Conservation (phyloP, 306 rosid genomes). For the Pterocarpus macrocarpus region DNA sequence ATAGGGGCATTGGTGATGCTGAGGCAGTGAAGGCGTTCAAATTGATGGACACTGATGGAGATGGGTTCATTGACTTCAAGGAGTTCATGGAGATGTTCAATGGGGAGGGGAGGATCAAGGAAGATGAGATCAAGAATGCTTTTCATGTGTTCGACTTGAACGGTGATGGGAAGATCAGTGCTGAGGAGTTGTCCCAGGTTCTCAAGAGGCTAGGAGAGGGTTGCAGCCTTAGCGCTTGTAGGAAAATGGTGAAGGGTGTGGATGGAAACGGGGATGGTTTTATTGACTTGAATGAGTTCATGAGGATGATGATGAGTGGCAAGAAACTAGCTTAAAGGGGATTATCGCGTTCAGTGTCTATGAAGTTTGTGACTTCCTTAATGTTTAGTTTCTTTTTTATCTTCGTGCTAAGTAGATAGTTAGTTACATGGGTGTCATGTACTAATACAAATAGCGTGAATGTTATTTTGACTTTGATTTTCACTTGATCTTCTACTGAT, state of each 20-base stretch:
- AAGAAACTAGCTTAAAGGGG: conserved; percentile 47
- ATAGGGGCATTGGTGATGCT: conserved; percentile 50
- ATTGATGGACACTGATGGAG: conserved; percentile 72
- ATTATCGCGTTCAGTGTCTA: conserved; percentile 27
- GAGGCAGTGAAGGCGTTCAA: conserved; percentile 67
- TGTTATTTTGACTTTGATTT: conserved; percentile 12
- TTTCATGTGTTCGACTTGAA: conserved; percentile 77
- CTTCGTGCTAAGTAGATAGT: no score
- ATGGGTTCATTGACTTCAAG: conserved; percentile 70
- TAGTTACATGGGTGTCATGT: background rate
- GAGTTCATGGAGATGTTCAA: conserved; percentile 73
- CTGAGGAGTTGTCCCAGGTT: conserved; percentile 71
- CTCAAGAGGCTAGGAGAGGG: conserved; percentile 71
- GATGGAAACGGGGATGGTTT: conserved; percentile 82
- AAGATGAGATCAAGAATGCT: conserved; percentile 63
- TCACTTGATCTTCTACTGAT: background rate
- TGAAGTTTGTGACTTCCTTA: background rate
- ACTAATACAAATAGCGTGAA: background rate
- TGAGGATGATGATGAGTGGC: conserved; percentile 69
- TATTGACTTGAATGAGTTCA: conserved; percentile 74
- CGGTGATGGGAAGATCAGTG: conserved; percentile 86
- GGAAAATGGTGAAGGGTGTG: conserved; percentile 73
- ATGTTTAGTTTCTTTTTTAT: background rate
- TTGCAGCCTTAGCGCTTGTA: conserved; percentile 65
- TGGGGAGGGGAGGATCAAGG: conserved; percentile 51